These are phyloP conservation scores for Thoreauomyces humboldtii DNA, from an alignment of 192 early-diverging fungal species.

Conservation along the genomic window DNA sequence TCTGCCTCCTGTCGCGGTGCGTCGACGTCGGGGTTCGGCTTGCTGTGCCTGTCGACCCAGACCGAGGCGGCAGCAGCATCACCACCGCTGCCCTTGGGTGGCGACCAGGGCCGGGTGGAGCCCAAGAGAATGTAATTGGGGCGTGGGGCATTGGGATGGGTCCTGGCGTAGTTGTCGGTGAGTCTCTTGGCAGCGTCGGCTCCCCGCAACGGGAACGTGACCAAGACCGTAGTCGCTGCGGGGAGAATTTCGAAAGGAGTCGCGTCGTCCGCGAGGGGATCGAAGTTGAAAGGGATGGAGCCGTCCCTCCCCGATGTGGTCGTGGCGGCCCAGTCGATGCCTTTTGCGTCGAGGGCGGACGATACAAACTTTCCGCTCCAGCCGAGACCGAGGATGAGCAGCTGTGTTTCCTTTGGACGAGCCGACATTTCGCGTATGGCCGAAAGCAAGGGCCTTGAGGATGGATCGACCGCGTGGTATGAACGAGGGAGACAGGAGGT, in stretches of 20 bases:
- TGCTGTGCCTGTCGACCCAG: constrained; percentile 36
- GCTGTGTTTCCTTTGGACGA: too few species aligned
- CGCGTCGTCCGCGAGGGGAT: constrained; percentile 35
- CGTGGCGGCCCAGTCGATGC: constrained; percentile 26
- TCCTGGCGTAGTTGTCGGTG: constrained; percentile 39
- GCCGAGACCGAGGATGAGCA: constrained; percentile 45
- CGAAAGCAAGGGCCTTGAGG: too few species aligned
- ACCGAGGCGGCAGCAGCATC: not conserved
- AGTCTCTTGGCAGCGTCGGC: constrained; percentile 27
- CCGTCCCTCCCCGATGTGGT: constrained; percentile 49
- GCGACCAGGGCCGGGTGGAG: constrained; percentile 25
- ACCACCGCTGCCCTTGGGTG: not conserved
- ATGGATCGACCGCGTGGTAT: too few species aligned
- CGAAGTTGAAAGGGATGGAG: constrained; percentile 52
- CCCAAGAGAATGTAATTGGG: constrained; percentile 43
- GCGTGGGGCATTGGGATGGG: constrained; percentile 25
- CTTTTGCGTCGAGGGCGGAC: not conserved
- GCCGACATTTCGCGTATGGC: too few species aligned
- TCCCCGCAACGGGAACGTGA: constrained; percentile 58
- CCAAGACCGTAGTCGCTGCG: constrained; percentile 43
- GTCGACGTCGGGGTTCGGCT: constrained; percentile 29
- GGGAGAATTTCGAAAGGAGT: constrained; percentile 40
- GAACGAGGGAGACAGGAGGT: too few species aligned
- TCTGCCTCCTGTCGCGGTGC: constrained; percentile 36
- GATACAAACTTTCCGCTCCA: constrained; percentile 42